Evolutionary conservation across 371 early-diverging fungal species (phyloP), one percentile per base, ranked within the genome.

Genomic region (Mortierella sp.): DNA sequence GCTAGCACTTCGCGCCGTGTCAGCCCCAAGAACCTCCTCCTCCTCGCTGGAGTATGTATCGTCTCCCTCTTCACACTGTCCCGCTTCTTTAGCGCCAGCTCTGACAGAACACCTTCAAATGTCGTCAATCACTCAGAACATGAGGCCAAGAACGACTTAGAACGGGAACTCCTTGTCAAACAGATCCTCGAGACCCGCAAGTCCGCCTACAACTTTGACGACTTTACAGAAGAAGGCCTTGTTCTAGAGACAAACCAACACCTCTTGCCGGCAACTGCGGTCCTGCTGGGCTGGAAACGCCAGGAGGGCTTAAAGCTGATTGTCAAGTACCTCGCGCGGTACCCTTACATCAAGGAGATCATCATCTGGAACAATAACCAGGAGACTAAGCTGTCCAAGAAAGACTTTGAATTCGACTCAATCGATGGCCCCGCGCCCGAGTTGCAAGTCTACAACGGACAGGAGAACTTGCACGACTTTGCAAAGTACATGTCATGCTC

Each of bases 401-500:
- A 31, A 28, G 89, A 90, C 70, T 89, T 89, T 73, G 84, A 81
- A n/a, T 78, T 88, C n/a, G 84, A 88, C 58, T 44, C 81, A 7
- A 83, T 72, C 50, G 81, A 77, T 72, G 88, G 83, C 3, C 72
- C 80, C 7, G 24, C 74, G 34, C 87, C 88, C 11, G 80, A 80
- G 24, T 77, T 92, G 45, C 84, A 89, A 54, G 88, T 92, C 24
- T 80, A 86, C 57, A 89, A 92, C 68, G 80, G 88, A 0, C 84
- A 87, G 19, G 92, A 92, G 78, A 89, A 91, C 57, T 44, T 91
- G 74, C 87, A 89, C 50, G 92, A 92, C 76, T 84, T 93, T 73
- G 91, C 93, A 68, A 89, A 93, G 58, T 93, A 92, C 74, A 92
- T 90, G 44, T 87, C 90, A 21, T 94, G 94, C 70, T 89, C 94